Conservation (phyloP, 2,329 filamentous ascomycete species). For the Harringtonia lauricola region DNA sequence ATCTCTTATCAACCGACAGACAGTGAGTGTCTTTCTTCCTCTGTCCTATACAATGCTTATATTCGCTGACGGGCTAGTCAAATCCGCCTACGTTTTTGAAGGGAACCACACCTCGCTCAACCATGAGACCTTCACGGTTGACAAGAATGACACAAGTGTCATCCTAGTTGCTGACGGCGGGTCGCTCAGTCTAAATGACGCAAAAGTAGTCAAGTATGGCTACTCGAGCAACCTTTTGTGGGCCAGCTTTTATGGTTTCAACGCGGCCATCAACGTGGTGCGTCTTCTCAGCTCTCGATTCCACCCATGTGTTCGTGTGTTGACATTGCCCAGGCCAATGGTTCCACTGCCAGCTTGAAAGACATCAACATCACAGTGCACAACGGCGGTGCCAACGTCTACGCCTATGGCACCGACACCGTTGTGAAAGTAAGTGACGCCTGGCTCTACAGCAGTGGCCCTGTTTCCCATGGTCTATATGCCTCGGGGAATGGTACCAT, state of each 20-base stretch:
- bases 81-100: neutral
- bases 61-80: neutral
- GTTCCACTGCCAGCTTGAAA: neutral
- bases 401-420: conserved; percentile 4
- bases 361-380: conserved; percentile 5
- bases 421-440: conserved; percentile 1
- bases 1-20: conserved; percentile 3
- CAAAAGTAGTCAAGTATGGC: conserved; percentile 3
- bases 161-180: neutral
- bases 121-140: neutral
- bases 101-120: neutral
- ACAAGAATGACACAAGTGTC: conserved; percentile 5
- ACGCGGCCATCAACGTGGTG: conserved; percentile 7
- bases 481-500: conserved; percentile 7
- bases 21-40: neutral
- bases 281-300: neutral
- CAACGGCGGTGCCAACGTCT: conserved; percentile 7
- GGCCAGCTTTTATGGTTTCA: conserved; percentile 8
- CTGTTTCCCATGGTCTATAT: conserved; percentile 6
- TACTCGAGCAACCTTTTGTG: conserved; percentile 1
- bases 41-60: neutral
- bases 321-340: conserved; percentile 1
- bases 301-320: too few species aligned
- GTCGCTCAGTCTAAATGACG: neutral
- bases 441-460: conserved; percentile 7